phyloP scores from a whole-genome alignment of 139 green algal species.

The Picochlorum sp. region DNA sequence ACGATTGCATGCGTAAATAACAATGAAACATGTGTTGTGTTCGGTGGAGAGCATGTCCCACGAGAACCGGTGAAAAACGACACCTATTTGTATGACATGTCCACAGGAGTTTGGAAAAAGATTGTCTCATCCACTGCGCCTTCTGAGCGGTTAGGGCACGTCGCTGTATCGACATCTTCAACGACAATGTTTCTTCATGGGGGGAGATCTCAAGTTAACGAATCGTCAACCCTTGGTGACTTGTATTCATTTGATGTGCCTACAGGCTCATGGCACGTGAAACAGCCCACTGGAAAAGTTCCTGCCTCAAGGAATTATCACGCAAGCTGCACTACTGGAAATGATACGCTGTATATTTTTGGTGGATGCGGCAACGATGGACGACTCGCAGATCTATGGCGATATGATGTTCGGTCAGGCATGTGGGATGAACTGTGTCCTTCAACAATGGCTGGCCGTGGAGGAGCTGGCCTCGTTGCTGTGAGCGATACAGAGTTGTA shows the following conservation, averaged over 20 bases:
- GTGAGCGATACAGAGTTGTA: neutral
- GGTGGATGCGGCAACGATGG: conserved; percentile 5
- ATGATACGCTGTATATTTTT: conserved; percentile 8
- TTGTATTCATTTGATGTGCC: conserved; percentile 7
- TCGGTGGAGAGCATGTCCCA: conserved; percentile 11
- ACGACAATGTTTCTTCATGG: conserved; percentile 5
- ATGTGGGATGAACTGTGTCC: conserved; percentile 4
- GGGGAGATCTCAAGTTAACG: conserved; percentile 5
- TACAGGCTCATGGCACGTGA: neutral
- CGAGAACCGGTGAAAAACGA: conserved; percentile 6
- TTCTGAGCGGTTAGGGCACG: neutral
- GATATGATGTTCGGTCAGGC: conserved; percentile 2
- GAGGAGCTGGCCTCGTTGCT: conserved; percentile 11
- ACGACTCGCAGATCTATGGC: conserved; percentile 11
- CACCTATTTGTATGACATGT: neutral
- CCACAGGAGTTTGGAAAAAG: conserved; percentile 1
- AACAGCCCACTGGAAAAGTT: neutral
- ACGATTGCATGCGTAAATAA: conserved; percentile 6
- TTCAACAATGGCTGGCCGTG: neutral
- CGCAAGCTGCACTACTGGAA: no score
- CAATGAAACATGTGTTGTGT: conserved; percentile 4
- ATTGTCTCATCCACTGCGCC: neutral
- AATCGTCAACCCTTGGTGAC: conserved; percentile 7
- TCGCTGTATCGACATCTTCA: neutral
- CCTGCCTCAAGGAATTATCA: conserved; percentile 9